Evolutionary conservation across 1,284 basidiomycete genomes (phyloP).

Genomic region (Ceratobasidium sp.): DNA sequence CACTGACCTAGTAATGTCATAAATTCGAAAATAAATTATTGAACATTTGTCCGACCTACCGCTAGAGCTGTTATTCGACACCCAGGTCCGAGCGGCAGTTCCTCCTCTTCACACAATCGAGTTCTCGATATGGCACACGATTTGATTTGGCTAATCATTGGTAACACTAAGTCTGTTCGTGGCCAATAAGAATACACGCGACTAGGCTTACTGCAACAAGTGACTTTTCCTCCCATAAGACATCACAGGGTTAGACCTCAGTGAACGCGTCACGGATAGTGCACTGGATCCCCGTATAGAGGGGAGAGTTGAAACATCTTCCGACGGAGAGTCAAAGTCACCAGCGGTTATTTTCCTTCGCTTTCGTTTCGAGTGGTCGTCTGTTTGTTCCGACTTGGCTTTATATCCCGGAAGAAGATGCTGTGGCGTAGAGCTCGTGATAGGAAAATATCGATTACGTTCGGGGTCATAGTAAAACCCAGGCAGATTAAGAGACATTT

Average conservation of each 20-base stretch:
- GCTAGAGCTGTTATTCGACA: conserved; percentile 37
- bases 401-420: background rate
- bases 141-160: conserved; percentile 23
- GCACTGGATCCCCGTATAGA: background rate
- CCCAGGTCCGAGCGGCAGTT: conserved; percentile 18
- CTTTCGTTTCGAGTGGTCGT: conserved; percentile 2
- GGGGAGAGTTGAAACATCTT: background rate
- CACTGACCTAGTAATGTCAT: background rate
- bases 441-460: conserved; percentile 37
- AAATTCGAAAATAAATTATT: background rate
- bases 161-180: background rate
- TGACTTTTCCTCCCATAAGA: conserved; percentile 18
- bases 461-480: conserved; percentile 33
- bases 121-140: conserved; percentile 25
- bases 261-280: background rate
- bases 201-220: conserved; percentile 8
- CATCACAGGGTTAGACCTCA: conserved; percentile 5
- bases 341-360: background rate
- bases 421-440: conserved; percentile 2
- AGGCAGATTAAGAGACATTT: conserved; percentile 33
- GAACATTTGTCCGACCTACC: background rate
- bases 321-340: background rate
- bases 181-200: background rate
- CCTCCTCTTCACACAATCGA: conserved; percentile 9
- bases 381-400: background rate